phyloP scores from a whole-genome alignment of 177 flowering plant species.

The Vitis hybrid region DNA sequence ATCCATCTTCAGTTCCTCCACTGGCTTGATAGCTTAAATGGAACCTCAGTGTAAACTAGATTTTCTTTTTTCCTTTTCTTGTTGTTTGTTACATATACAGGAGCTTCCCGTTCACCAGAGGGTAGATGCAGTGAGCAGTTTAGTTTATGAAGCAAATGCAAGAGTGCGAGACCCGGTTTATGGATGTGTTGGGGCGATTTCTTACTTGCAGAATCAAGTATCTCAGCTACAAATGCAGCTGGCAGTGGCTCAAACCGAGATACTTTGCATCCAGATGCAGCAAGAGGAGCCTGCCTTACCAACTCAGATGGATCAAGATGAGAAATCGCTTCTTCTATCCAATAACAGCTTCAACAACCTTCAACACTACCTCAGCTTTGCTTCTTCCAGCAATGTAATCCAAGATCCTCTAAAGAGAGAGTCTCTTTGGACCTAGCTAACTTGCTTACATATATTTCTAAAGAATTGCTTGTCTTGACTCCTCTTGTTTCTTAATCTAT shows the following conservation, averaged over 20 bases:
- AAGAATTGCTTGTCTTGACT: background rate
- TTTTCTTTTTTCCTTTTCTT: constrained; percentile 10
- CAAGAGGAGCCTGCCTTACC: constrained; percentile 21
- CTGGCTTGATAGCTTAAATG: too few species aligned
- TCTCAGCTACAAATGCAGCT: constrained; percentile 58
- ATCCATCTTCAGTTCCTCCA: too few species aligned
- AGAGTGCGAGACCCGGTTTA: constrained; percentile 67
- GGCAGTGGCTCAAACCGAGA: constrained; percentile 60
- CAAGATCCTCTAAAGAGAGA: constrained; percentile 74
- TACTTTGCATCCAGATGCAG: constrained; percentile 58
- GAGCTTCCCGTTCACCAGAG: constrained; percentile 58
- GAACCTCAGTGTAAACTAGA: background rate
- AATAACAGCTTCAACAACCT: constrained; percentile 24
- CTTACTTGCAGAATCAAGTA: constrained; percentile 58
- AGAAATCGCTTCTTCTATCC: constrained; percentile 18
- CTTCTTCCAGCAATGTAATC: constrained; percentile 54
- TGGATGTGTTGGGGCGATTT: constrained; percentile 71
- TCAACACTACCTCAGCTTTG: constrained; percentile 30
- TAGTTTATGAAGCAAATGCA: constrained; percentile 65
- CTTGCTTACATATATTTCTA: background rate
- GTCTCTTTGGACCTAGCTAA: constrained; percentile 51
- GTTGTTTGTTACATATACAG: constrained; percentile 18
- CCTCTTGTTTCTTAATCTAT: background rate
- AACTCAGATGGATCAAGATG: constrained; percentile 16
- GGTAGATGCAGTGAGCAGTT: constrained; percentile 60